Evolutionary conservation across 805 yeast genomes (phyloP).

Genomic region (Ogataea angusta): DNA sequence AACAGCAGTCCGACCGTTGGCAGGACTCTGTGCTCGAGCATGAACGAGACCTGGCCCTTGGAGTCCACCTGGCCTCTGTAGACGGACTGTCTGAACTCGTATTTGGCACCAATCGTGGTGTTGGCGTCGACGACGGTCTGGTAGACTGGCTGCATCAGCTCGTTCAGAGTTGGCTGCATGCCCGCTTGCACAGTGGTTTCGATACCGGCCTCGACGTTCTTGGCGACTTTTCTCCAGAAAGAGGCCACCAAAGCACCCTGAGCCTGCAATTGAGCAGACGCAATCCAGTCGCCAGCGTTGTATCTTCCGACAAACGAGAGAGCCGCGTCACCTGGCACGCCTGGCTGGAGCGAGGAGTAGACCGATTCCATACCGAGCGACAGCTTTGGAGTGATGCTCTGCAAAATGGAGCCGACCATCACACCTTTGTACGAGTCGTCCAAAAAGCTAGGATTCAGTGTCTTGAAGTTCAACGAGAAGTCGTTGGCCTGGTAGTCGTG

Average conservation of each 20-base stretch:
- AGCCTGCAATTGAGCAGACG: slow-evolving; percentile 89
- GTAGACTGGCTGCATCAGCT: slow-evolving; percentile 73
- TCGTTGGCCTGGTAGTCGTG: slow-evolving; percentile 92
- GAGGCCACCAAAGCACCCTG: slow-evolving; percentile 87
- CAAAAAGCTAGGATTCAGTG: slow-evolving; percentile 81
- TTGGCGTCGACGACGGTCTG: slow-evolving; percentile 86
- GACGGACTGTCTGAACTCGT: slow-evolving; percentile 93
- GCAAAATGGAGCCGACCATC: slow-evolving; percentile 86
- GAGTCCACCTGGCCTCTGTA: slow-evolving; percentile 95
- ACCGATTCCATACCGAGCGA: slow-evolving; percentile 91
- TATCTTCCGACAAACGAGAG: slow-evolving; percentile 88
- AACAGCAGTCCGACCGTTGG: slow-evolving; percentile 88
- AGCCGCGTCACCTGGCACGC: slow-evolving; percentile 84
- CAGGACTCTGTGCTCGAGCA: slow-evolving; percentile 88
- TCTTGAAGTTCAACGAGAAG: slow-evolving; percentile 82
- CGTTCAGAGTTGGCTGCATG: slow-evolving; percentile 70
- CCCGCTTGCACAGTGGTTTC: slow-evolving; percentile 81
- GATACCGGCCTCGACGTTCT: slow-evolving; percentile 91
- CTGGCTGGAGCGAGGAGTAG: slow-evolving; percentile 70
- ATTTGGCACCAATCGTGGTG: slow-evolving; percentile 94
- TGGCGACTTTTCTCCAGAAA: slow-evolving; percentile 91
- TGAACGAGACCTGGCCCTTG: slow-evolving; percentile 83
- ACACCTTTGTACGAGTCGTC: slow-evolving; percentile 85
- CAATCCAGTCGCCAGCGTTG: slow-evolving; percentile 85
- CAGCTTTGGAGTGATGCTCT: slow-evolving; percentile 78